These are phyloP conservation scores for Solanum pinnatisectum DNA, from an alignment of 257 asterid genomes.

Conservation along the genomic window DNA sequence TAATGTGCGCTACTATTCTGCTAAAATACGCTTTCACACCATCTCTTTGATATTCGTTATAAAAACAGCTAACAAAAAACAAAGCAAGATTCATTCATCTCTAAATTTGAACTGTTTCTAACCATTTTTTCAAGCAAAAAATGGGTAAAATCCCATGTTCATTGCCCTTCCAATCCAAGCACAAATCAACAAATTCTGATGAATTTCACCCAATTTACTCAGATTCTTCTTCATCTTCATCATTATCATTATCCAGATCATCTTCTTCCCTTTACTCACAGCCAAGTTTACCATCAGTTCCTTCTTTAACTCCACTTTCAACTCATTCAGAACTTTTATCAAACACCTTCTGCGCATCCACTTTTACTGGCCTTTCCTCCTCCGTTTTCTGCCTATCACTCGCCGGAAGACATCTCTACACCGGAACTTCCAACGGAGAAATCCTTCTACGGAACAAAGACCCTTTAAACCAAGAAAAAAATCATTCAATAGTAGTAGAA, in stretches of 20 bases:
- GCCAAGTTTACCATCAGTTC: conserved; percentile 55
- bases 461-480: not conserved
- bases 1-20: not conserved
- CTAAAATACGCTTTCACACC: not conserved
- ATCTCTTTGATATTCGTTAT: not conserved
- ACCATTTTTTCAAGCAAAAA: not conserved
- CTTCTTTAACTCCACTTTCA: conserved; percentile 41
- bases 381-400: conserved; percentile 40
- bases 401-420: conserved; percentile 47
- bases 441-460: conserved; percentile 34
- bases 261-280: conserved; percentile 46
- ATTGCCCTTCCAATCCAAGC: not conserved
- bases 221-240: conserved; percentile 10
- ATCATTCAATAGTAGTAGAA: not conserved
- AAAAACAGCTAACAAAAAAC: not conserved
- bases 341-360: conserved; percentile 27
- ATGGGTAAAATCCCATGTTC: not conserved
- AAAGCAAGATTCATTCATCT: not conserved
- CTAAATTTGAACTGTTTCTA: not conserved
- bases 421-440: conserved; percentile 51
- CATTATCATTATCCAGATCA: conserved; percentile 14
- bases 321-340: conserved; percentile 7
- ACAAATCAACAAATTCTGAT: not conserved
- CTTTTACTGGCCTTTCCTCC: conserved; percentile 43
- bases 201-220: not conserved